These are phyloP conservation scores for Monilinia laxa DNA, from an alignment of 2,329 filamentous ascomycete species.

Conservation along the genomic window DNA sequence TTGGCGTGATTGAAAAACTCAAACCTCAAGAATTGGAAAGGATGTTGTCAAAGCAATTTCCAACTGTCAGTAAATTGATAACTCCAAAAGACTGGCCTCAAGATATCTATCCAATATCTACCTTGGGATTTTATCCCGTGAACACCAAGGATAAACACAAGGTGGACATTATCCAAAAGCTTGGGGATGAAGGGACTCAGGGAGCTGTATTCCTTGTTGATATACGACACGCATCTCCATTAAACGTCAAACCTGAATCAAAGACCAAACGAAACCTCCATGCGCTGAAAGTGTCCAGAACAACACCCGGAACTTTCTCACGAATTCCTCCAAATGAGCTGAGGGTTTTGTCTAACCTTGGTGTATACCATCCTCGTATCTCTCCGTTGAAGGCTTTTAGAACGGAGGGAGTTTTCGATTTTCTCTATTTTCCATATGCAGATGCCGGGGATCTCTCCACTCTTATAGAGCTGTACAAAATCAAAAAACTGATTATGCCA, in stretches of 20 bases:
- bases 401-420: neutral
- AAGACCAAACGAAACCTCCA: neutral
- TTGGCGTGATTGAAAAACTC: neutral
- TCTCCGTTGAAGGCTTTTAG: neutral
- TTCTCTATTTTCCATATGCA: constrained; percentile 1
- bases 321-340: neutral
- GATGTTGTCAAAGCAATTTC: neutral
- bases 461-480: neutral
- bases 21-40: neutral
- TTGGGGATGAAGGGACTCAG: neutral
- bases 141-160: neutral
- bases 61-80: neutral
- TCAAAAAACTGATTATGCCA: neutral
- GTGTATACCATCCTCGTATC: neutral
- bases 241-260: neutral
- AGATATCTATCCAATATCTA: neutral
- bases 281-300: neutral
- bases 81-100: neutral
- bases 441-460: neutral
- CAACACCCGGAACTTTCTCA: neutral
- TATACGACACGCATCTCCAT: neutral
- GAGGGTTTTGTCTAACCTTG: neutral
- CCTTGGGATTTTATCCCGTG: neutral
- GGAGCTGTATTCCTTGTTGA: neutral
- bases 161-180: neutral